phyloP scores from a whole-genome alignment of 768 basidiomycete species.

The Collybia mongolica region DNA sequence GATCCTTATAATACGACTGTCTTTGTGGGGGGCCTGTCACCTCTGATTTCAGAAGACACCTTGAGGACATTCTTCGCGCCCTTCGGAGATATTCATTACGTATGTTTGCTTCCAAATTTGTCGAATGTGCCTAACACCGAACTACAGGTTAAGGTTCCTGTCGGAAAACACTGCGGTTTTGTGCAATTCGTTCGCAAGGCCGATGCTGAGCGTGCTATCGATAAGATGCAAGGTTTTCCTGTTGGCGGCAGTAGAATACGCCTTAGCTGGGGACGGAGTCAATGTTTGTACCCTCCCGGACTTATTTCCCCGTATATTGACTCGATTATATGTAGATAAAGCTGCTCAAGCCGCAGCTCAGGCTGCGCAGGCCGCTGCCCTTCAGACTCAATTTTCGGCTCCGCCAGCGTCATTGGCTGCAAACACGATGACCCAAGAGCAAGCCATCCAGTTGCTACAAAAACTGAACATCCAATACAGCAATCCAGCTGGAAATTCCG shows the following conservation, averaged over 20 bases:
- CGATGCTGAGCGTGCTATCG: constrained; percentile 90
- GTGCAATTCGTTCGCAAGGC: constrained; percentile 92
- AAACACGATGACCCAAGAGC: constrained; percentile 53
- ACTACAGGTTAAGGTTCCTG: constrained; percentile 88
- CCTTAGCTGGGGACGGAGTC: constrained; percentile 91
- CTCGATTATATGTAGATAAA: constrained; percentile 56
- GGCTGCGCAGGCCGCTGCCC: constrained; percentile 72
- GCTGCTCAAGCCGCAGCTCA: constrained; percentile 90
- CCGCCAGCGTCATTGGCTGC: constrained; percentile 18
- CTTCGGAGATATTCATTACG: constrained; percentile 94
- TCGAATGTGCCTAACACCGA: constrained; percentile 11
- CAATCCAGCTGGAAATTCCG: constrained; percentile 9
- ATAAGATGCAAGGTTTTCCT: constrained; percentile 96
- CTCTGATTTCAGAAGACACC: constrained; percentile 88
- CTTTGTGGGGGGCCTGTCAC: constrained; percentile 89
- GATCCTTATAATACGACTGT: constrained; percentile 98
- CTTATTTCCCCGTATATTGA: constrained; percentile 1
- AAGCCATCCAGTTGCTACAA: constrained; percentile 61
- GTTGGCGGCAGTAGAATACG: constrained; percentile 91
- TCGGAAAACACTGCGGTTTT: constrained; percentile 94
- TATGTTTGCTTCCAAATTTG: constrained; percentile 33
- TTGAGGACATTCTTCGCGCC: constrained; percentile 87
- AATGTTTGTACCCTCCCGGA: constrained; percentile 54
- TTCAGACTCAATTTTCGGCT: constrained; percentile 42
- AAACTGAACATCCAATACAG: constrained; percentile 43